Evolutionary conservation across 805 yeast species (phyloP), one percentile per base, ranked within the genome.

Genomic region (Tetrapisispora fleetii): DNA sequence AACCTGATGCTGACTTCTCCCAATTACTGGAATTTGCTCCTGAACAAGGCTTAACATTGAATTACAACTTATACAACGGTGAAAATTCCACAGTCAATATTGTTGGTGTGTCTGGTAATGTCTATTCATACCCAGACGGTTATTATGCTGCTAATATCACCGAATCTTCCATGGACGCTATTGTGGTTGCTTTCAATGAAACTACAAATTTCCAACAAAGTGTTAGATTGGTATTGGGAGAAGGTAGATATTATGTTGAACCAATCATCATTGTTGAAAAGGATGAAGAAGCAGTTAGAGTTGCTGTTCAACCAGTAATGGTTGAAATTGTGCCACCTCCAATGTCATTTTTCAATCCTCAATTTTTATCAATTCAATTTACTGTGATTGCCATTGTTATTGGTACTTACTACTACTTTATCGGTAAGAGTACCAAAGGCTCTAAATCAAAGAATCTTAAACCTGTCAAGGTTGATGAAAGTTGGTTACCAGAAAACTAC

Each of bases 291-390:
- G 61, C 80, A 55, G 74, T 78, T 67, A 68, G 71, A 53, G 69
- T 84, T 38, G 79, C 79, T 46, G 74, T 83, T 27, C 72, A 76
- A 58, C 76, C 79, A 45, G 81, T 79, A 58, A 67, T 81, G 50
- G 68, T 85, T 41, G 63, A 70, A 21, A 76, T 89, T 49, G 65
- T 65, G 11, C 95, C 88, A 57, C 76, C 75, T 36, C 75, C 81
- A 49, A 70, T 89, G 56, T 82, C 95, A 0, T 54, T 81, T 47
- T 80, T 83, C 67, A 78, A 85, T 62, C 93, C 90, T 14, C 80
- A 81, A 65, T 76, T 88, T 59, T 60, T 87, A 50, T 63, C 84
- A 35, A 75, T 84, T 54, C 83, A 80, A 61, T 46, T 78, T 16
- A 55, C 85, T 24, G 67, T 86, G 49, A 55, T 70, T 3, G 74